Percentiles rank a stretch among this genome's conserved stretches.
These are phyloP conservation scores for Schizochytrium sp. DNA, from an alignment of 108 stramenopile species.

Conservation along the genomic window DNA sequence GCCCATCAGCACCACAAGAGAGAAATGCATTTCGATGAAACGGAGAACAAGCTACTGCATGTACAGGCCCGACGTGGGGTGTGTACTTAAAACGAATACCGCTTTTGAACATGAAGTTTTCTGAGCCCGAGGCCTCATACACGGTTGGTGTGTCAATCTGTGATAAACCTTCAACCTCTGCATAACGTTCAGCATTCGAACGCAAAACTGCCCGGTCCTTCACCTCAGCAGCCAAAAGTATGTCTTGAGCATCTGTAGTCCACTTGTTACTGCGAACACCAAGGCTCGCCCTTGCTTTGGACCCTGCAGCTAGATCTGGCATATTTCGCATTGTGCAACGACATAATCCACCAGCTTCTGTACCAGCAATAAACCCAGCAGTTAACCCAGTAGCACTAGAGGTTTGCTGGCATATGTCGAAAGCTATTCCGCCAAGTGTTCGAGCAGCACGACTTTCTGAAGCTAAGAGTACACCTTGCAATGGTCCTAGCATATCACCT, in stretches of 20 bases:
- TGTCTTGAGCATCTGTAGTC: background rate
- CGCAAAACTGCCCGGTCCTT: slow-evolving; percentile 34
- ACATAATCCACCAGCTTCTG: background rate
- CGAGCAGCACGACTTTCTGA: background rate
- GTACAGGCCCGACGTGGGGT: slow-evolving; percentile 37
- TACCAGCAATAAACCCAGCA: background rate
- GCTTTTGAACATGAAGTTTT: slow-evolving; percentile 4
- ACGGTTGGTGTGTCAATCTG: background rate
- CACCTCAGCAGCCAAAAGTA: background rate
- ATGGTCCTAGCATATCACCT: background rate
- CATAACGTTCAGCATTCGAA: slow-evolving; percentile 18
- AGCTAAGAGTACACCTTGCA: slow-evolving; percentile 32
- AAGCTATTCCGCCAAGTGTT: background rate
- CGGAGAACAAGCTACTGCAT: slow-evolving; percentile 22
- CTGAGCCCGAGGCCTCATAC: slow-evolving; percentile 20
- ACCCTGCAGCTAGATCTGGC: background rate
- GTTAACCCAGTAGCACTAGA: background rate
- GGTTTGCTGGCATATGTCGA: background rate
- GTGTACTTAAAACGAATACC: slow-evolving; percentile 23
- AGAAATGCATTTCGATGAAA: slow-evolving; percentile 17
- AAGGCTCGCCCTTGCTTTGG: background rate
- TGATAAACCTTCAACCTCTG: background rate
- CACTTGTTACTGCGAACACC: slow-evolving; percentile 20
- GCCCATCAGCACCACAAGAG: slow-evolving; percentile 7
- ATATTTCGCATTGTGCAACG: background rate